Conservation (phyloP, 495 filamentous ascomycete species). For the Acidiella bohemica region DNA sequence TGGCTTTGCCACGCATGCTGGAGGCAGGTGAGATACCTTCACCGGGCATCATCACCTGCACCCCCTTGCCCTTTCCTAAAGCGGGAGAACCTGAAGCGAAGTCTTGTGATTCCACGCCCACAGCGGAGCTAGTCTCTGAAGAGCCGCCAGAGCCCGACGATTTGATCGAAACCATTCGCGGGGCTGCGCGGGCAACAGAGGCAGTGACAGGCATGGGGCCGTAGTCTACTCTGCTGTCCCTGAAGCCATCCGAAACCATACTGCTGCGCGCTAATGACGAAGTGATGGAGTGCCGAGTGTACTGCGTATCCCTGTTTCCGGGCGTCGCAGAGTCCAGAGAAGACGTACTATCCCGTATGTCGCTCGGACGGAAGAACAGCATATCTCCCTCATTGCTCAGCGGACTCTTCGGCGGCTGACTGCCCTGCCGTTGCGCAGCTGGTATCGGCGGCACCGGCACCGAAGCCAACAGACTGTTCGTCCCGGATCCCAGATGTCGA, state of each 20-base stretch:
- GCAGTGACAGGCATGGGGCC: conserved; percentile 70
- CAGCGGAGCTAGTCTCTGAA: conserved; percentile 3
- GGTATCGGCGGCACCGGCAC: conserved; percentile 90
- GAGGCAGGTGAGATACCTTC: conserved; percentile 13
- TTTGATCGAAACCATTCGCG: conserved; percentile 81
- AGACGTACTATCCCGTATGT: conserved; percentile 66
- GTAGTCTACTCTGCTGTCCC: conserved; percentile 67
- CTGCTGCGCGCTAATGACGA: conserved; percentile 55
- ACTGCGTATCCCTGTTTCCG: conserved; percentile 49
- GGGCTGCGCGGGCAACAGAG: conserved; percentile 67
- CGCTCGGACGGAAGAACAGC: conserved; percentile 69
- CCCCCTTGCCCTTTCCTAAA: conserved; percentile 14
- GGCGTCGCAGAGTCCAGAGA: conserved; percentile 39
- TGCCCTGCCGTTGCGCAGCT: conserved; percentile 17
- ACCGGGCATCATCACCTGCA: conserved; percentile 26
- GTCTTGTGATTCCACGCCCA: conserved; percentile 8
- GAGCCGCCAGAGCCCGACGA: conserved; percentile 33
- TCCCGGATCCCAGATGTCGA: conserved; percentile 68
- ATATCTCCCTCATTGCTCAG: conserved; percentile 18
- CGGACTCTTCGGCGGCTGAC: conserved; percentile 12
- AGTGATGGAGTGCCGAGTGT: conserved; percentile 44
- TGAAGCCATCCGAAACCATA: conserved; percentile 85
- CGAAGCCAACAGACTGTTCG: conserved; percentile 59
- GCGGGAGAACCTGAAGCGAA: conserved; percentile 21
- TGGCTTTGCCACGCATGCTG: conserved; percentile 19